These are phyloP conservation scores for Danielia reshetovae DNA, from an alignment of 805 yeast species.

Conservation along the genomic window DNA sequence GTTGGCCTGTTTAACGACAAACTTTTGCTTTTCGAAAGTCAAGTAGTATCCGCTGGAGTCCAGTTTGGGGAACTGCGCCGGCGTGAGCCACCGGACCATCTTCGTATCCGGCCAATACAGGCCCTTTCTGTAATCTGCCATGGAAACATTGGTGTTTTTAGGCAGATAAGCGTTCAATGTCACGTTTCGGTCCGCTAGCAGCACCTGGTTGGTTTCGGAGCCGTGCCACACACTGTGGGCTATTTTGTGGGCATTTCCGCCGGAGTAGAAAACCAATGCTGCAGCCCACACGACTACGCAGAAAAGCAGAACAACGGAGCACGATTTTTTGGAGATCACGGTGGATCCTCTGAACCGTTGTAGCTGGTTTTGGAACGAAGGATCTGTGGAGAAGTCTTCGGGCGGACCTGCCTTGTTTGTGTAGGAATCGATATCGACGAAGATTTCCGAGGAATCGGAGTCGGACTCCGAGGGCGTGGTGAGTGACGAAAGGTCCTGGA, in stretches of 20 bases:
- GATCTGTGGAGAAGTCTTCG: slow-evolving; percentile 9
- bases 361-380: slow-evolving; percentile 7
- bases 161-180: slow-evolving; percentile 29
- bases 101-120: slow-evolving; percentile 13
- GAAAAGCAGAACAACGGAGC: slow-evolving; percentile 2
- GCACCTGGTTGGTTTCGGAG: slow-evolving; percentile 21
- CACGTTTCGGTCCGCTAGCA: slow-evolving; percentile 25
- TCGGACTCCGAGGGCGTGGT: not conserved
- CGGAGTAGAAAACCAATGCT: slow-evolving; percentile 26
- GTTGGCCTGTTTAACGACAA: slow-evolving; percentile 24
- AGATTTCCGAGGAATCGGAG: slow-evolving; percentile 22
- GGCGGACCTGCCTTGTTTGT: slow-evolving; percentile 12
- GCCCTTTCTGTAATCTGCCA: slow-evolving; percentile 24
- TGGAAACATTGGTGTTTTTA: slow-evolving; percentile 23
- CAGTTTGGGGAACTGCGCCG: slow-evolving; percentile 27
- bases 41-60: slow-evolving; percentile 29
- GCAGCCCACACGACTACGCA: slow-evolving; percentile 23
- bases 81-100: slow-evolving; percentile 26
- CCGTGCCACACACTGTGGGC: slow-evolving; percentile 12
- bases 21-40: slow-evolving; percentile 12
- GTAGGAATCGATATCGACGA: slow-evolving; percentile 25
- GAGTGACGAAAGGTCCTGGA: slow-evolving; percentile 4
- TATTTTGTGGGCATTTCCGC: slow-evolving; percentile 13
- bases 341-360: slow-evolving; percentile 3
- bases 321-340: slow-evolving; percentile 2